Evolutionary conservation across 1,139 yeast species (phyloP).

Genomic region (Zhuliangozyma blackwelliae): DNA sequence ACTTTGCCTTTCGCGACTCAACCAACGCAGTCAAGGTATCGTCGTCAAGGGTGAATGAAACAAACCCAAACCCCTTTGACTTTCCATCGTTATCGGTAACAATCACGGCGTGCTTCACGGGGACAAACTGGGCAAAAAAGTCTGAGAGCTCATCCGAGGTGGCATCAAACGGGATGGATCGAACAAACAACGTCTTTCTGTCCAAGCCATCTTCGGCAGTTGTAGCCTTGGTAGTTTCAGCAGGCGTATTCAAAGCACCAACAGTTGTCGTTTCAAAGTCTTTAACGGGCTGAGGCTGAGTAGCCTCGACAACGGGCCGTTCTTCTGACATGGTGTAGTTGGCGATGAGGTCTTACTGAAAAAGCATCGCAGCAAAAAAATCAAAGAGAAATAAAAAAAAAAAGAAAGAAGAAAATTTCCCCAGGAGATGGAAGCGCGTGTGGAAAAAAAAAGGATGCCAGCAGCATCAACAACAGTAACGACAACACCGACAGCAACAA

Average conservation of each 20-base stretch:
- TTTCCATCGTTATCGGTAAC: conserved; percentile 73
- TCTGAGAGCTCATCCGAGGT: conserved; percentile 77
- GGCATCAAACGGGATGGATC: conserved; percentile 77
- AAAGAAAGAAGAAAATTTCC: no score
- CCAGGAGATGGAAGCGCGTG: no score
- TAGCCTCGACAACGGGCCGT: background rate
- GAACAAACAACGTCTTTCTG: conserved; percentile 72
- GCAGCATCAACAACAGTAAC: no score
- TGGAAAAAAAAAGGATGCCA: no score
- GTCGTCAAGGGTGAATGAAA: conserved; percentile 79
- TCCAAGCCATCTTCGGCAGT: conserved; percentile 38
- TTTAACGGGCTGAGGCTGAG: background rate
- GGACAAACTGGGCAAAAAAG: conserved; percentile 86
- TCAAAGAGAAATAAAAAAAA: no score
- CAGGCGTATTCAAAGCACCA: background rate
- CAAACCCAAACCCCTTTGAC: conserved; percentile 95
- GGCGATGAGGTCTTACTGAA: no score
- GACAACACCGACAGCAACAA: no score
- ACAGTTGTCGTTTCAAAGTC: conserved; percentile 7
- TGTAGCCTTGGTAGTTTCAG: conserved; percentile 1
- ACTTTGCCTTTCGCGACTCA: conserved; percentile 60
- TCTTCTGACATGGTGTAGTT: background rate
- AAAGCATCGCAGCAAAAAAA: no score
- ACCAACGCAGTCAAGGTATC: conserved; percentile 77
- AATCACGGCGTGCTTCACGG: conserved; percentile 91